These are phyloP conservation scores for Yarrowia porcina DNA, from an alignment of 805 yeast species.

Conservation along the genomic window DNA sequence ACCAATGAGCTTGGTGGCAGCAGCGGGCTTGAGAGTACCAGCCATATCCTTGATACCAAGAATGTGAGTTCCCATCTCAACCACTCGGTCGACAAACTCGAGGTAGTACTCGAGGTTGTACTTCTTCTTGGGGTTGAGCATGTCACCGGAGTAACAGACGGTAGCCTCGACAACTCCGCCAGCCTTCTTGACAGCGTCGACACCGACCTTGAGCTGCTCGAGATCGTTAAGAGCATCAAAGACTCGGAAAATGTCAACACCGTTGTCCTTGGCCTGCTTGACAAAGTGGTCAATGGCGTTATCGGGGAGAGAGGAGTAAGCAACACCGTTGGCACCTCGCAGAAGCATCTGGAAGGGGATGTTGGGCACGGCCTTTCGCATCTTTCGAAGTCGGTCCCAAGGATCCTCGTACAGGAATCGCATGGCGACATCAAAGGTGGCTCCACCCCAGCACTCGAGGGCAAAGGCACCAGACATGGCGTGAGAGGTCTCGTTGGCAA, in stretches of 20 bases:
- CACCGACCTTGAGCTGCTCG: conserved; percentile 96
- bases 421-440: conserved; percentile 98
- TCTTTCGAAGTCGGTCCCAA: conserved; percentile 89
- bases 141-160: conserved; percentile 97
- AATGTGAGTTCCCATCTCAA: conserved; percentile 91
- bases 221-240: conserved; percentile 96
- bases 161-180: conserved; percentile 99
- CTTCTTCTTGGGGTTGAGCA: conserved; percentile 93
- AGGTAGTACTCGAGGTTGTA: conserved; percentile 90
- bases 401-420: conserved; percentile 98
- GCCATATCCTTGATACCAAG: conserved; percentile 99
- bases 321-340: conserved; percentile 99
- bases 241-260: conserved; percentile 97
- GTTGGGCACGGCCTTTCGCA: conserved; percentile 90
- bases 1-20: conserved; percentile 78
- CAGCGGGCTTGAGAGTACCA: conserved; percentile 94
- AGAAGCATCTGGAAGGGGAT: conserved; percentile 99
- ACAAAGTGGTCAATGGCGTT: conserved; percentile 98
- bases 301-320: conserved; percentile 96
- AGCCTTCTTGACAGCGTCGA: conserved; percentile 93
- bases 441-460: conserved; percentile 99
- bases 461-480: conserved; percentile 91
- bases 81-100: conserved; percentile 75
- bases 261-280: conserved; percentile 87
- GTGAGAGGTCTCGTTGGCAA: conserved; percentile 91